Percentiles rank a stretch among this genome's conserved stretches.
Conservation (phyloP, 1,284 basidiomycete genomes). For the Peniophora sp. region DNA sequence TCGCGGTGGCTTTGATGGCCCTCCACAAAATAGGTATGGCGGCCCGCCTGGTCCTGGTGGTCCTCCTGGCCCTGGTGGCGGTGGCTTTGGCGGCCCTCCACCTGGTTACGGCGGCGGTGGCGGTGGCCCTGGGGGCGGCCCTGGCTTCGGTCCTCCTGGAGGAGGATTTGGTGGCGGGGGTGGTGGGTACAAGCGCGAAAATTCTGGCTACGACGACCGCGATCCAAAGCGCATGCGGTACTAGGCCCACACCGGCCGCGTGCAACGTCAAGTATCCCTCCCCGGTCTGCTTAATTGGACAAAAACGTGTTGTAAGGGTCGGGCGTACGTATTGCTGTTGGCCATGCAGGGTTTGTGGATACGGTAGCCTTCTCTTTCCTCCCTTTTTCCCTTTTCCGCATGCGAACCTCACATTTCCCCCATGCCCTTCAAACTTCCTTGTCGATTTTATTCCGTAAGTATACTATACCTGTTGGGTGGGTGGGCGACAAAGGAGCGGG, state of each 20-base stretch:
- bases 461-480: too few species aligned
- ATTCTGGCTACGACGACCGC: constrained; percentile 71
- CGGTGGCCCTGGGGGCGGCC: constrained; percentile 21
- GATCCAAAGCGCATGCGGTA: constrained; percentile 77
- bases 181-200: constrained; percentile 61
- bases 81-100: constrained; percentile 30
- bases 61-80: constrained; percentile 33
- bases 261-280: too few species aligned
- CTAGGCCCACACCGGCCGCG: constrained; percentile 26
- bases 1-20: constrained; percentile 54
- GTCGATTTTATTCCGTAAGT: too few species aligned
- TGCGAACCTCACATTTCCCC: not conserved
- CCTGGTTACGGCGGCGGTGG: constrained; percentile 18
- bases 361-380: not conserved
- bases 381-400: not conserved
- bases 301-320: too few species aligned
- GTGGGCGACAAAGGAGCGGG: too few species aligned
- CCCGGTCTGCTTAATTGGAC: too few species aligned
- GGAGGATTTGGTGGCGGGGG: constrained; percentile 31
- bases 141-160: constrained; percentile 24
- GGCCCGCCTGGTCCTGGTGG: constrained; percentile 29
- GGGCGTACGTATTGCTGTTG: too few species aligned
- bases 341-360: too few species aligned
- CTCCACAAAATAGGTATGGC: constrained; percentile 48
- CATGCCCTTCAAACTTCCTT: not conserved